phyloP scores from a whole-genome alignment of 768 basidiomycete genomes.

The Chalciporus chontae region DNA sequence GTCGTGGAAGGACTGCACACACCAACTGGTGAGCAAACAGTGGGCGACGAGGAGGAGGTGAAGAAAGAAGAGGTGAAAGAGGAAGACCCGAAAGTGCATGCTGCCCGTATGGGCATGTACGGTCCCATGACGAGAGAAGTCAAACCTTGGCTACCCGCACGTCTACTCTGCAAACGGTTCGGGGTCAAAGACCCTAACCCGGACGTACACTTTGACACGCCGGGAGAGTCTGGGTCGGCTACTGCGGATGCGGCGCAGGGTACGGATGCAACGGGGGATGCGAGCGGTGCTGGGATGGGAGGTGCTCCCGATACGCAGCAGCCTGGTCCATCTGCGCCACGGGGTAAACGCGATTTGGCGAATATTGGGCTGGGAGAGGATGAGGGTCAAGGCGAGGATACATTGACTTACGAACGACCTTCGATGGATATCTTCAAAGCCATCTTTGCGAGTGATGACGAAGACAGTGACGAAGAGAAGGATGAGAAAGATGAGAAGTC shows the following conservation, averaged over 20 bases:
- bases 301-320: not conserved
- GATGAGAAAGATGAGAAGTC: slow-evolving; percentile 25
- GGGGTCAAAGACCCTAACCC: slow-evolving; percentile 86
- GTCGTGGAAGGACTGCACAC: slow-evolving; percentile 66
- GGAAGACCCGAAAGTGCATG: slow-evolving; percentile 73
- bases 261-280: slow-evolving; percentile 1
- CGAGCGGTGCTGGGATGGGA: not conserved
- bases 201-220: slow-evolving; percentile 37
- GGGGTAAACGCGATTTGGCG: slow-evolving; percentile 55
- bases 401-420: slow-evolving; percentile 83
- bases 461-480: slow-evolving; percentile 72
- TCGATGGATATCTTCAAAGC: slow-evolving; percentile 95
- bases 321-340: not conserved
- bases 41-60: slow-evolving; percentile 38
- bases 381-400: slow-evolving; percentile 83
- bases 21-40: slow-evolving; percentile 38
- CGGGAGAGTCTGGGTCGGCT: slow-evolving; percentile 23
- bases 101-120: slow-evolving; percentile 86
- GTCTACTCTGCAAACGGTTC: slow-evolving; percentile 89
- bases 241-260: slow-evolving; percentile 10
- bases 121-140: slow-evolving; percentile 80
- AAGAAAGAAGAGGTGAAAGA: slow-evolving; percentile 45
- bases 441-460: slow-evolving; percentile 94
- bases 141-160: slow-evolving; percentile 75
- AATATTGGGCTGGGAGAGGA: slow-evolving; percentile 93